Conservation (phyloP, 768 basidiomycete genomes). For the Chiua virens region DNA sequence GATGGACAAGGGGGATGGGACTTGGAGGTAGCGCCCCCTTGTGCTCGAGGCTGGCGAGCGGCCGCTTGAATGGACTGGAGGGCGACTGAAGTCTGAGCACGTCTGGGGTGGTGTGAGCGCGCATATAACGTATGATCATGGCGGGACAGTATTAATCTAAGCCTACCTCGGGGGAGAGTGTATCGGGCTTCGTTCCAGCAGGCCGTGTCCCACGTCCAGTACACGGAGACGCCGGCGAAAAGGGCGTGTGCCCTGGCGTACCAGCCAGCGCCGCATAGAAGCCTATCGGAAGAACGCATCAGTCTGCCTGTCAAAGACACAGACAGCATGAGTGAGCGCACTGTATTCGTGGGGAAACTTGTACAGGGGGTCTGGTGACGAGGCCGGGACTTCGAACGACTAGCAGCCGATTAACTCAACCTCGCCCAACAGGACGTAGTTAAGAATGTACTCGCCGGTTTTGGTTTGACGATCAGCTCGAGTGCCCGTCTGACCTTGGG, state of each 20-base stretch:
- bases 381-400: constrained; percentile 29
- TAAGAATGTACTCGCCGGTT: constrained; percentile 22
- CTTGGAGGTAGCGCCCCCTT: constrained; percentile 14
- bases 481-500: constrained; percentile 15
- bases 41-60: not conserved
- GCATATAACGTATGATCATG: not conserved
- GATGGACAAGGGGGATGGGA: constrained; percentile 12
- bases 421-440: not conserved
- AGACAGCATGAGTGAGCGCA: not conserved
- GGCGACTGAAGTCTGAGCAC: not conserved
- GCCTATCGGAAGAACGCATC: constrained; percentile 10
- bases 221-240: not conserved
- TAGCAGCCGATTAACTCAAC: not conserved
- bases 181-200: not conserved
- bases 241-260: constrained; percentile 18
- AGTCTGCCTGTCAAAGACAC: not conserved
- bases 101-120: not conserved
- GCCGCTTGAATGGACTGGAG: not conserved
- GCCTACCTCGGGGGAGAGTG: not conserved
- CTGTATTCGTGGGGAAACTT: constrained; percentile 27
- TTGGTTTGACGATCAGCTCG: constrained; percentile 28
- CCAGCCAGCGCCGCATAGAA: constrained; percentile 23
- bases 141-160: too few species aligned
- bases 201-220: not conserved
- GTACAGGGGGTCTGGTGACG: constrained; percentile 25